Percentiles rank a stretch among this genome's conserved stretches.
phyloP scores from a whole-genome alignment of 331 rosid species.

The Dryas integrifolia region DNA sequence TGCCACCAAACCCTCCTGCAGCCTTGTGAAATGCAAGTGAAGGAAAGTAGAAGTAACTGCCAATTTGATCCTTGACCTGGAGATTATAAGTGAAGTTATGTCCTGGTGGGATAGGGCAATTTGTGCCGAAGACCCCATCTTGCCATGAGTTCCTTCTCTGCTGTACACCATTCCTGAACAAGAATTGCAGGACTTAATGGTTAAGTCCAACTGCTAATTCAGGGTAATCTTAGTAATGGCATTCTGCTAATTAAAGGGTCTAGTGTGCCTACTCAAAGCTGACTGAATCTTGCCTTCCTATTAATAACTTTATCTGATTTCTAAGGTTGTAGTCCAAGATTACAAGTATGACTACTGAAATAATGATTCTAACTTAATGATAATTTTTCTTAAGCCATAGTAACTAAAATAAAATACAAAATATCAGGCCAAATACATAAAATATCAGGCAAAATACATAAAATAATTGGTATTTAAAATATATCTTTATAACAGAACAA shows the following conservation, averaged over 20 bases:
- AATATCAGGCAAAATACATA: background rate
- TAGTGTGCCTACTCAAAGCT: too few relatives aligned
- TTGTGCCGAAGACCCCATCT: constrained; percentile 84
- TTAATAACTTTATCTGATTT: background rate
- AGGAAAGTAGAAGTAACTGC: constrained; percentile 83
- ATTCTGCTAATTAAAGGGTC: background rate
- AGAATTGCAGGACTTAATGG: constrained; percentile 6
- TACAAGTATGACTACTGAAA: too few relatives aligned
- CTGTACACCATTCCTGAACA: constrained; percentile 72
- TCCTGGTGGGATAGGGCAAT: constrained; percentile 83
- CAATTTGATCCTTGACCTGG: constrained; percentile 87
- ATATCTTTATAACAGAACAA: background rate
- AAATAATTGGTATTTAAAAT: background rate
- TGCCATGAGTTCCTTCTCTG: constrained; percentile 85
- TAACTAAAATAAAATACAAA: too few relatives aligned
- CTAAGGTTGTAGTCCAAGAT: background rate
- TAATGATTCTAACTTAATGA: too few relatives aligned
- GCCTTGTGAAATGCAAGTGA: constrained; percentile 77
- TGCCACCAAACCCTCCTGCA: constrained; percentile 73
- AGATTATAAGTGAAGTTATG: constrained; percentile 71
- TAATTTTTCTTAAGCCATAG: too few relatives aligned
- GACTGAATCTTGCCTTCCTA: too few relatives aligned
- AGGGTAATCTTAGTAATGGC: too few relatives aligned
- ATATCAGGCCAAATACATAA: too few relatives aligned
- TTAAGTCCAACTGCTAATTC: background rate